phyloP scores from a whole-genome alignment of 306 rosid species.

The Cucumis sativus region DNA sequence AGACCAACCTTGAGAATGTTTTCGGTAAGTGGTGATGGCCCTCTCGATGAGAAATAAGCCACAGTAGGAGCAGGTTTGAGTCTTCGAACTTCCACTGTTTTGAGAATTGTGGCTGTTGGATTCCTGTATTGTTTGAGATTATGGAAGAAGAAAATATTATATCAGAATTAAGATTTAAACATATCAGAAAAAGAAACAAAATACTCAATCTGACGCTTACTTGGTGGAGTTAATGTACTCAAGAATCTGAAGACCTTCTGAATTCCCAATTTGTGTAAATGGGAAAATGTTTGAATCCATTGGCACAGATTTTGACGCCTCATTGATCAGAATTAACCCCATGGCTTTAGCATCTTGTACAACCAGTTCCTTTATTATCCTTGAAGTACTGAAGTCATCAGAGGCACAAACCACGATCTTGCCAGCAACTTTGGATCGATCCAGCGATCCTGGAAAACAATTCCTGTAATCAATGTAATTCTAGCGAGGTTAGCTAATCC shows the following conservation, averaged over 20 bases:
- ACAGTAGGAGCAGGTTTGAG: constrained; percentile 63
- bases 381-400: constrained; percentile 37
- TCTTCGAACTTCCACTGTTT: constrained; percentile 36
- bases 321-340: constrained; percentile 56
- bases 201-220: constrained; percentile 28
- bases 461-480: constrained; percentile 34
- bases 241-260: constrained; percentile 61
- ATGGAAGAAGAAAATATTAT: not conserved
- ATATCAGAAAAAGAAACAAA: not conserved
- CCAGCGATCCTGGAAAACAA: constrained; percentile 82
- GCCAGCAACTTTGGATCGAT: constrained; percentile 46
- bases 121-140: constrained; percentile 25
- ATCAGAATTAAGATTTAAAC: not conserved
- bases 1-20: constrained; percentile 74
- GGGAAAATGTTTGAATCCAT: constrained; percentile 71
- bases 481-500: not conserved
- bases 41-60: constrained; percentile 81
- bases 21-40: constrained; percentile 77
- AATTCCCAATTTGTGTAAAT: constrained; percentile 40
- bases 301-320: constrained; percentile 36
- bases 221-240: constrained; percentile 60
- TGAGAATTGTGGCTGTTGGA: constrained; percentile 66
- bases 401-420: constrained; percentile 60
- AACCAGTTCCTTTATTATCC: constrained; percentile 60
- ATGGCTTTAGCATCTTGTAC: constrained; percentile 66